phyloP scores from a whole-genome alignment of 352 stramenopile genomes.

The Pythium pyrilobum region DNA sequence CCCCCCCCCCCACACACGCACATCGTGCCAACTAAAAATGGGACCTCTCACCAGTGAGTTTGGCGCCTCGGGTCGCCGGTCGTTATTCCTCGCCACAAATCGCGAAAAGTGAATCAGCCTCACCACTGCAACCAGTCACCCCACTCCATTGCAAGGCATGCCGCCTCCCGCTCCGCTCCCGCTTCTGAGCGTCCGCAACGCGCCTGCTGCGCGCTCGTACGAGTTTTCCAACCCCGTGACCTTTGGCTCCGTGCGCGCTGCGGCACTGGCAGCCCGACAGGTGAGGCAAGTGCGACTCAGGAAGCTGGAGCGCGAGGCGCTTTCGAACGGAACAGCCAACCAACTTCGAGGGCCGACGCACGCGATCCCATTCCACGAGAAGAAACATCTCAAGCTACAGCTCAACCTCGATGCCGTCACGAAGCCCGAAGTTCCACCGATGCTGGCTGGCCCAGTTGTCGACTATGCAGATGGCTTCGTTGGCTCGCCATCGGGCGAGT shows the following conservation, averaged over 20 bases:
- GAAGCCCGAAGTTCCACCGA: slow-evolving; percentile 31
- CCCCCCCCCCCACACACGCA: no score
- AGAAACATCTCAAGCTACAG: slow-evolving; percentile 51
- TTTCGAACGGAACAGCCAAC: not conserved
- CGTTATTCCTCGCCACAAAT: no score
- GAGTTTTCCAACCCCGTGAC: slow-evolving; percentile 12
- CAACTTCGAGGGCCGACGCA: slow-evolving; percentile 7
- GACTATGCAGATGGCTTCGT: not conserved
- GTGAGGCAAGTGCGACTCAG: slow-evolving; percentile 34
- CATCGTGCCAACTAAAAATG: no score
- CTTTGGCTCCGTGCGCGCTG: slow-evolving; percentile 32
- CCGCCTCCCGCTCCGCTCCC: not conserved
- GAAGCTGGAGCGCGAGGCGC: slow-evolving; percentile 1
- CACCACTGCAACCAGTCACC: no score
- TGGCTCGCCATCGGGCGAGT: not conserved
- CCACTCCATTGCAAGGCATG: slow-evolving; percentile 4
- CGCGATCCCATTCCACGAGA: slow-evolving; percentile 21
- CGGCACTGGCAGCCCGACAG: slow-evolving; percentile 46
- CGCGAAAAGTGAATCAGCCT: no score
- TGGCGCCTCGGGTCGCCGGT: no score
- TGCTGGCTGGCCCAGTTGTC: slow-evolving; percentile 16
- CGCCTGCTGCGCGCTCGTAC: not conserved
- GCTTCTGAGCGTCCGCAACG: not conserved
- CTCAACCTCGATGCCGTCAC: slow-evolving; percentile 41
- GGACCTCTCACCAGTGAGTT: no score